A percentile compares a stretch with the other conserved stretches of the same genome.
These are phyloP conservation scores for Penicillium paneum DNA, from an alignment of 2,329 filamentous ascomycete species.

Conservation along the genomic window DNA sequence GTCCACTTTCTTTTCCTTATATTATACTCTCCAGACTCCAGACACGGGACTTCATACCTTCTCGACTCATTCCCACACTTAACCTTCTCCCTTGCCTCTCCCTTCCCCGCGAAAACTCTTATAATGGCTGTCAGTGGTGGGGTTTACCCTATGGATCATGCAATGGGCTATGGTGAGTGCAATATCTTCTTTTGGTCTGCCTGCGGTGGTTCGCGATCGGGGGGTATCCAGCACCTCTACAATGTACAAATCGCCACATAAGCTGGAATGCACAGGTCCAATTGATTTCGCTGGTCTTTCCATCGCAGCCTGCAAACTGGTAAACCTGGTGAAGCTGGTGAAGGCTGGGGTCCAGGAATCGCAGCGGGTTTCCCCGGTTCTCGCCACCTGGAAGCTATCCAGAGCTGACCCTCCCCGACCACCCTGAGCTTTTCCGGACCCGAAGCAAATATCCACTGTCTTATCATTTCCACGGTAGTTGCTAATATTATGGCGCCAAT, in stretches of 20 bases:
- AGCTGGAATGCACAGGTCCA: neutral
- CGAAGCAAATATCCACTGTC: neutral
- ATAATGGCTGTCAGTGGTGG: slow-evolving; percentile 29
- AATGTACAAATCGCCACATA: neutral
- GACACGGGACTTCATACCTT: neutral
- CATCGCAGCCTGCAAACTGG: neutral
- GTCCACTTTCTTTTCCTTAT: neutral
- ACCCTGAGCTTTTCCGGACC: no score
- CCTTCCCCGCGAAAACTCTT: neutral
- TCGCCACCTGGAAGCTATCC: neutral
- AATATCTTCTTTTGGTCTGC: neutral
- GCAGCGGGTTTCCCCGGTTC: neutral
- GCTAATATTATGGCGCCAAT: slow-evolving; percentile 18
- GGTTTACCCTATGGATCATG: slow-evolving; percentile 28
- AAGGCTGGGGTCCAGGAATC: neutral
- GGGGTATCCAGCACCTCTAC: neutral
- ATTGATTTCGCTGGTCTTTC: neutral
- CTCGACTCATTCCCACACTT: neutral
- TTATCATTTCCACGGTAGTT: neutral
- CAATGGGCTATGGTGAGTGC: slow-evolving; percentile 21
- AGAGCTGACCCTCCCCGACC: neutral
- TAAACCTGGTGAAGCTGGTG: neutral
- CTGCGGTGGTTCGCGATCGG: neutral
- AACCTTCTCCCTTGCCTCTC: slow-evolving; percentile 20
- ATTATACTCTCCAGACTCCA: neutral